Conservation (phyloP, 768 basidiomycete genomes). For the Tricholoma flavovirens region DNA sequence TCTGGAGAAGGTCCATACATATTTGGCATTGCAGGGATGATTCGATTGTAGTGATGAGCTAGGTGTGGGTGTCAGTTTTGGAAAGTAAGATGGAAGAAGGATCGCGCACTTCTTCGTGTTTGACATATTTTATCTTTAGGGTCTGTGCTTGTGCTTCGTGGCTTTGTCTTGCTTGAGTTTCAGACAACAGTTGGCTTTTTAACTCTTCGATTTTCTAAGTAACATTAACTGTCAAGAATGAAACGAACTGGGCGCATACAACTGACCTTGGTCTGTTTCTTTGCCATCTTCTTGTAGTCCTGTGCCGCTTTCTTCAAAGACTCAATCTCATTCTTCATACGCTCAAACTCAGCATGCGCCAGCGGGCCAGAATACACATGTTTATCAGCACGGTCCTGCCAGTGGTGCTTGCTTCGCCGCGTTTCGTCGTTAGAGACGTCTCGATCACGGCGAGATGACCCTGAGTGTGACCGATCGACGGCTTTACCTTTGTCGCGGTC, state of each 20-base stretch:
- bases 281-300: constrained; percentile 44
- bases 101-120: constrained; percentile 49
- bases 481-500: constrained; percentile 20
- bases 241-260: background rate
- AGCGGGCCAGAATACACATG: constrained; percentile 26
- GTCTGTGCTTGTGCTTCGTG: constrained; percentile 39
- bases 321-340: constrained; percentile 54
- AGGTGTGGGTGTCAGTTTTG: background rate
- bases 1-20: constrained; percentile 62
- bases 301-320: constrained; percentile 41
- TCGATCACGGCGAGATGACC: constrained; percentile 8
- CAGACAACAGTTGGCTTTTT: constrained; percentile 34
- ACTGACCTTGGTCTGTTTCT: constrained; percentile 53
- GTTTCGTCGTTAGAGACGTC: constrained; percentile 5
- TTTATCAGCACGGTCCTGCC: constrained; percentile 14
- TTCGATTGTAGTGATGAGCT: constrained; percentile 57
- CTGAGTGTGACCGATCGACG: constrained; percentile 9
- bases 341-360: constrained; percentile 45
- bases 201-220: constrained; percentile 49
- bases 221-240: background rate
- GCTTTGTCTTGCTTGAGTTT: constrained; percentile 35
- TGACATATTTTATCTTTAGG: constrained; percentile 40
- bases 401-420: constrained; percentile 10
- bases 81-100: background rate
- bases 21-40: constrained; percentile 65